Percentiles rank a stretch among this genome's conserved stretches.
Evolutionary conservation across 257 asterid species (phyloP).

Genomic region (Solanum bulbocastanum): DNA sequence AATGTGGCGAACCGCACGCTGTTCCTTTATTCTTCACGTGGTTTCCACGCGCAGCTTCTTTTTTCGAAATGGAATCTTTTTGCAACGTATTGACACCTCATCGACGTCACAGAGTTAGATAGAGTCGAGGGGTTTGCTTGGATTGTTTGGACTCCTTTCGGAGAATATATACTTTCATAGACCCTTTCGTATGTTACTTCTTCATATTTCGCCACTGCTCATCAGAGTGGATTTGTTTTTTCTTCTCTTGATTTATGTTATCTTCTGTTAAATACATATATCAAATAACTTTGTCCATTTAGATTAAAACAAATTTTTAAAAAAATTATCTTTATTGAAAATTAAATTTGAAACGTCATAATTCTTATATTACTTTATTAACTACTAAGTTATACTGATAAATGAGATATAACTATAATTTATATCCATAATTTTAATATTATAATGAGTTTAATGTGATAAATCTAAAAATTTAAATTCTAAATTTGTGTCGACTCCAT

Average conservation of each 20-base stretch:
- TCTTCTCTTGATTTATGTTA: not conserved
- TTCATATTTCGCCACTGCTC: not conserved
- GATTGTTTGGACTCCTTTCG: not conserved
- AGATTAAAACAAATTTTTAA: no score
- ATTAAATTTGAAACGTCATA: not conserved
- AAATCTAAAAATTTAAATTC: not conserved
- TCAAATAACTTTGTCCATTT: not conserved
- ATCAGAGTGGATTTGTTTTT: not conserved
- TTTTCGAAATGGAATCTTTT: not conserved
- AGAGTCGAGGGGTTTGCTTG: not conserved
- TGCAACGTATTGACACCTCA: not conserved
- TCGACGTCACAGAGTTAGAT: not conserved
- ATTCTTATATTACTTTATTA: not conserved
- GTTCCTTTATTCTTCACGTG: slow-evolving; percentile 11
- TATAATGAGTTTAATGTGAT: not conserved
- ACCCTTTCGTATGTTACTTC: no score
- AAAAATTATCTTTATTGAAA: no score
- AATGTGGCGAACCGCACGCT: slow-evolving; percentile 17
- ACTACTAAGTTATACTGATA: not conserved
- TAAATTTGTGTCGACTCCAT: not conserved
- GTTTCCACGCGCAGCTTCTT: not conserved
- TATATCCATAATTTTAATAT: not conserved
- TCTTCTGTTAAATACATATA: accelerated
- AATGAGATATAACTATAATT: not conserved
- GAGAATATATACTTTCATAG: not conserved